phyloP scores from a whole-genome alignment of 2,329 filamentous ascomycete genomes.

The Talaromyces islandicus region DNA sequence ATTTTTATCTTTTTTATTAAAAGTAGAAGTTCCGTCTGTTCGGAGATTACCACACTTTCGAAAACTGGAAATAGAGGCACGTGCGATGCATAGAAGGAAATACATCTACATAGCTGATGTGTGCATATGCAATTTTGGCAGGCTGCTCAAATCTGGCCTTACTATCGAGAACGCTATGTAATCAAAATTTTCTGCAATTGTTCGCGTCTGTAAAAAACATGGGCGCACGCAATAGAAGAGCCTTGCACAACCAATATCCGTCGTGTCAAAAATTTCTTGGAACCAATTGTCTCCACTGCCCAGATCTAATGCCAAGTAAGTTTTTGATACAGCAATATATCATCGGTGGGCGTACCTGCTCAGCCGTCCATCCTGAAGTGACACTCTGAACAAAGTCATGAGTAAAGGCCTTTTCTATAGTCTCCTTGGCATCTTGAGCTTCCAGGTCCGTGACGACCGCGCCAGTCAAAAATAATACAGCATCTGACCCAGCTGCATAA shows the following conservation, averaged over 20 bases:
- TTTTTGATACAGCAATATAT: neutral
- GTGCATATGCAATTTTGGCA: no score
- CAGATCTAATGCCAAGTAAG: neutral
- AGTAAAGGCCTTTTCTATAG: neutral
- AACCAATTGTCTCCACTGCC: neutral
- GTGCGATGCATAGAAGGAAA: no score
- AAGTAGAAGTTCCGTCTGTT: no score
- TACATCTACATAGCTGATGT: no score
- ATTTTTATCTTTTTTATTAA: no score
- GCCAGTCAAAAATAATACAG: neutral
- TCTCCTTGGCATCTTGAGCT: neutral
- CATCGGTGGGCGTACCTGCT: neutral
- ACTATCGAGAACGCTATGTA: no score
- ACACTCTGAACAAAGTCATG: neutral
- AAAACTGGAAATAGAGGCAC: no score
- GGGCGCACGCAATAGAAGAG: neutral
- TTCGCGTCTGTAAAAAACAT: neutral
- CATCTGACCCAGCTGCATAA: neutral
- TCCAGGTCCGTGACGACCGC: neutral
- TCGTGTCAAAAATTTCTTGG: neutral
- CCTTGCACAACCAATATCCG: neutral
- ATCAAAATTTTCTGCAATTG: no score
- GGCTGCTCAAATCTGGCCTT: no score
- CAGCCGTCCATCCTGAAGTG: neutral
- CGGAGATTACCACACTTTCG: no score